phyloP scores from a whole-genome alignment of 83 land plant genomes.

The Picea abies region DNA sequence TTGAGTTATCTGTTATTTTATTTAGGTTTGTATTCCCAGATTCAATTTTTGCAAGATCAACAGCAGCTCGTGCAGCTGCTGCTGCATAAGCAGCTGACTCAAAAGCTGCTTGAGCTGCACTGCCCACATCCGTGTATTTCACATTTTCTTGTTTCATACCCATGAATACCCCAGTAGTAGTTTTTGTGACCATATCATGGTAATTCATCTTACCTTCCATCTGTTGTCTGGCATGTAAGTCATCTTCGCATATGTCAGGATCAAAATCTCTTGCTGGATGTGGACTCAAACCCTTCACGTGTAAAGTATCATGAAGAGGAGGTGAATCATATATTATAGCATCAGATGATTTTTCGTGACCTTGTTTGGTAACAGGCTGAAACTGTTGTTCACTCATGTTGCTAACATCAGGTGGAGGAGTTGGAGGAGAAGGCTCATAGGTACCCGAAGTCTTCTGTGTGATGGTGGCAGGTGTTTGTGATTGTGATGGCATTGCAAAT shows the following conservation, averaged over 20 bases:
- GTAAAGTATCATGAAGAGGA: background rate
- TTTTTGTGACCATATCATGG: background rate
- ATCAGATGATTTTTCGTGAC: background rate
- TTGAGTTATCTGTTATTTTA: background rate
- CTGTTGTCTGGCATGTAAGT: background rate
- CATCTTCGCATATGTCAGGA: background rate
- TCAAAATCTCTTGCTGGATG: background rate
- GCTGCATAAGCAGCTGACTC: constrained; percentile 75
- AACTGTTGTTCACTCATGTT: too few species aligned
- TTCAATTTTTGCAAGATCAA: constrained; percentile 47
- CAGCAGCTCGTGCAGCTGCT: constrained; percentile 75
- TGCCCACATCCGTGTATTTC: constrained; percentile 51
- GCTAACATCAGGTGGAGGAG: too few species aligned
- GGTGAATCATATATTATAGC: background rate
- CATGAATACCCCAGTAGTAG: background rate
- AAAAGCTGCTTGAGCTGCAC: constrained; percentile 75
- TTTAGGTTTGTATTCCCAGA: too few species aligned
- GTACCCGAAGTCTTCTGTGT: too few species aligned
- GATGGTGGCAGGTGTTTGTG: background rate
- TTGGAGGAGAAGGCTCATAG: too few species aligned
- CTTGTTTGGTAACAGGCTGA: too few species aligned
- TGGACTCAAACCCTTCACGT: background rate
- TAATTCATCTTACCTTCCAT: constrained; percentile 10
- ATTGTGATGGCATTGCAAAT: constrained; percentile 9
- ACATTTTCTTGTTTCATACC: constrained; percentile 14